Evolutionary conservation across 75 land plant genomes (phyloP).

Genomic region (Pinus taeda): DNA sequence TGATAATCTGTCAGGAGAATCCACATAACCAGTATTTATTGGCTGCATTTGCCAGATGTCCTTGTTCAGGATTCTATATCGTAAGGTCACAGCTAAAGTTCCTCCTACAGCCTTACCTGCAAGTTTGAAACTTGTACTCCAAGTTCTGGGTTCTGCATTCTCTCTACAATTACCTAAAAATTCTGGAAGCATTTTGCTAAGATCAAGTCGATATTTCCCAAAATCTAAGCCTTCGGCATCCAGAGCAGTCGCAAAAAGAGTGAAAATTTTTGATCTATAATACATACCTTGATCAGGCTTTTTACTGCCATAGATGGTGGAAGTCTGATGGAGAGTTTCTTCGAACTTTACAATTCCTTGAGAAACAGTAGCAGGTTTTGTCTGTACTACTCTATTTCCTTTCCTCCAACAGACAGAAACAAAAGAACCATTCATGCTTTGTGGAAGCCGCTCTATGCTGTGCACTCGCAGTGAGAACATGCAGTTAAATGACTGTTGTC

Average conservation of each 20-base stretch:
- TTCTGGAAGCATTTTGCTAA: constrained; percentile 72
- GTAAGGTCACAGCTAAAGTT: constrained; percentile 72
- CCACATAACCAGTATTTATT: not conserved
- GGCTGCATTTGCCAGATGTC: not conserved
- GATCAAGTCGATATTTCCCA: constrained; percentile 81
- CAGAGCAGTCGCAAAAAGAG: constrained; percentile 47
- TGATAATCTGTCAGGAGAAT: not conserved
- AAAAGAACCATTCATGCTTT: constrained; percentile 38
- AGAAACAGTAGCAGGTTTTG: constrained; percentile 47
- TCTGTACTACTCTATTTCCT: constrained; percentile 36
- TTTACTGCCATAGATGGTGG: too few species aligned
- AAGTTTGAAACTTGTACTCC: constrained; percentile 80
- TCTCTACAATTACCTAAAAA: constrained; percentile 52
- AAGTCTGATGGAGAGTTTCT: constrained; percentile 49
- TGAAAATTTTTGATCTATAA: constrained; percentile 66
- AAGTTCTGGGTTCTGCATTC: constrained; percentile 45
- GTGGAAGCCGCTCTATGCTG: constrained; percentile 66
- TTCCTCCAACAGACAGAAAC: constrained; percentile 66
- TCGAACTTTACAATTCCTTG: constrained; percentile 79
- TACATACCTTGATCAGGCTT: constrained; percentile 44
- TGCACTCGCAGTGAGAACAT: constrained; percentile 76
- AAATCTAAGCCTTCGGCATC: constrained; percentile 61
- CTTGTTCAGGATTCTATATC: constrained; percentile 25
- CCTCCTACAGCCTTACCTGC: constrained; percentile 81
- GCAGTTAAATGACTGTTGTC: constrained; percentile 59